These are phyloP conservation scores for Marchantia paleacea DNA, from an alignment of 225 moss, liverwort and hornwort species.

Conservation along the genomic window DNA sequence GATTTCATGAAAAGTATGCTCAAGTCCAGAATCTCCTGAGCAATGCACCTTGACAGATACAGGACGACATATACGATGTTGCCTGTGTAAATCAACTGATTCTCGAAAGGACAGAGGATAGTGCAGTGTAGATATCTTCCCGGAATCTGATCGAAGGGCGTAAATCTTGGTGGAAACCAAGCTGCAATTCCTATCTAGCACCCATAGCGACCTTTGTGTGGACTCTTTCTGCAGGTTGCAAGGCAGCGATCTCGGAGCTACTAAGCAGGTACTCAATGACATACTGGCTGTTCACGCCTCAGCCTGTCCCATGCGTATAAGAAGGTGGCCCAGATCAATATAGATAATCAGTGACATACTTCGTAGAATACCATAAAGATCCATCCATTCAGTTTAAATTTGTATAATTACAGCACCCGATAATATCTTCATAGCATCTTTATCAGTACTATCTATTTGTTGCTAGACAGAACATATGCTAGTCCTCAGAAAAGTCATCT, in stretches of 20 bases:
- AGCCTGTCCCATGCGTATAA: neutral
- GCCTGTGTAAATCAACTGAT: neutral
- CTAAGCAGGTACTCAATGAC: neutral
- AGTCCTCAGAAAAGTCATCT: no score
- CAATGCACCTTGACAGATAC: constrained; percentile 12
- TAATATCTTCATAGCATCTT: no score
- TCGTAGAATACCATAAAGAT: no score
- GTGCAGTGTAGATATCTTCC: neutral
- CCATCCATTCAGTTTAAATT: no score
- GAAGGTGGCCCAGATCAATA: no score
- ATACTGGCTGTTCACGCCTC: neutral
- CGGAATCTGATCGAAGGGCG: neutral
- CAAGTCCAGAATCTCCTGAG: constrained; percentile 5
- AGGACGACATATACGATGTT: neutral
- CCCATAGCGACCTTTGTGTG: neutral
- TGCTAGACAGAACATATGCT: no score
- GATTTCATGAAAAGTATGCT: neutral
- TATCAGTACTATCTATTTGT: no score
- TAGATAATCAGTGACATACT: no score
- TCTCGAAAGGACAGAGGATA: neutral
- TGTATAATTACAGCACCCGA: no score
- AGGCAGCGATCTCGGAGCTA: neutral
- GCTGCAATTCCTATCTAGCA: neutral
- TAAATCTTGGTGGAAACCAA: neutral
- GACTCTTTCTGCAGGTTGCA: neutral